Percentiles rank a stretch among this genome's conserved stretches.
Evolutionary conservation across 305 asterid genomes (phyloP).

Genomic region (Nicotiana rustica): DNA sequence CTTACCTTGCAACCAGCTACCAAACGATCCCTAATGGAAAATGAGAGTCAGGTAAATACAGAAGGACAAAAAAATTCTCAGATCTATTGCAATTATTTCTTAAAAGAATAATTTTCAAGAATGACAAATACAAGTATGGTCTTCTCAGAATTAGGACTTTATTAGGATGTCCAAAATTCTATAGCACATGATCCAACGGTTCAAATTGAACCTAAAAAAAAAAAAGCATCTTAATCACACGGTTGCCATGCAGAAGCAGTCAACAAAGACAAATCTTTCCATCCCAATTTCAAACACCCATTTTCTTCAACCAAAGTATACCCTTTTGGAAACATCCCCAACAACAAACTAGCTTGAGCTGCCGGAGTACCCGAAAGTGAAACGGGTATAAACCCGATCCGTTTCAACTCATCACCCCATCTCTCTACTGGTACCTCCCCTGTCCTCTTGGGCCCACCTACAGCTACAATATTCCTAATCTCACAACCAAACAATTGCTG

Average conservation of each 20-base stretch:
- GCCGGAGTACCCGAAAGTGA: conserved; percentile 84
- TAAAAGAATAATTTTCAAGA: background rate
- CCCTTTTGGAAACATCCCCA: conserved; percentile 93
- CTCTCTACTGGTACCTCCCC: conserved; percentile 80
- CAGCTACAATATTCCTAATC: conserved; percentile 86
- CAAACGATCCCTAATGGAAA: too few relatives aligned
- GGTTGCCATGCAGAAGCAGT: conserved; percentile 96
- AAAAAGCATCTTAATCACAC: conserved; percentile 43
- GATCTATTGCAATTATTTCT: background rate
- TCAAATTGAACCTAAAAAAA: background rate
- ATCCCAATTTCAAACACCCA: conserved; percentile 85
- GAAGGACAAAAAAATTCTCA: background rate
- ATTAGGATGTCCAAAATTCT: background rate
- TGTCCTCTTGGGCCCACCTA: conserved; percentile 80
- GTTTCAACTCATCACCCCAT: conserved; percentile 76
- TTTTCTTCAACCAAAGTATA: conserved; percentile 89
- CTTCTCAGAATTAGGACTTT: conserved; percentile 4
- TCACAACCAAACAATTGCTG: conserved; percentile 85
- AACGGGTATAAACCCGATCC: conserved; percentile 69
- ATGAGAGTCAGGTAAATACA: too few relatives aligned
- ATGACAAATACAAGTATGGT: background rate
- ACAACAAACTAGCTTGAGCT: conserved; percentile 73
- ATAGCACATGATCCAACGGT: background rate
- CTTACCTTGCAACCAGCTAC: too few relatives aligned
- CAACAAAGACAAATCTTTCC: conserved; percentile 89